A percentile compares a stretch with the other conserved stretches of the same genome.
These are phyloP conservation scores for Nemania serpens DNA, from an alignment of 2,329 filamentous ascomycete genomes.

Conservation along the genomic window DNA sequence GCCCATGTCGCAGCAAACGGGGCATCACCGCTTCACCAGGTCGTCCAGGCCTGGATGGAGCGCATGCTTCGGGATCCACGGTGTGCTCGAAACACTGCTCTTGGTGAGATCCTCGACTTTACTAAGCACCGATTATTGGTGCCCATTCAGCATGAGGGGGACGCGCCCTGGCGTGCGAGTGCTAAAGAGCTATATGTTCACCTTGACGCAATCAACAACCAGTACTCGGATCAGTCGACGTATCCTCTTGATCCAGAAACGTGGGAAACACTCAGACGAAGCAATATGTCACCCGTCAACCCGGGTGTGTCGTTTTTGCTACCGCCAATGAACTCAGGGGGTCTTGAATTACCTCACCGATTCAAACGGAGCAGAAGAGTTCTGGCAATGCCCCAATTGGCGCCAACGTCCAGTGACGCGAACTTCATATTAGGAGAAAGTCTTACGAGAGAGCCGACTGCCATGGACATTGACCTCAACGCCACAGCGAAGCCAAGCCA, in stretches of 20 bases:
- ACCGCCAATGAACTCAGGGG: background rate
- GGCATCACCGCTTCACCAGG: background rate
- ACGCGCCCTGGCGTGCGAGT: background rate
- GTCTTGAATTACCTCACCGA: background rate
- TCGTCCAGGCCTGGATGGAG: background rate
- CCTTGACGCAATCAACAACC: background rate
- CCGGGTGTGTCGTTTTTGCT: background rate
- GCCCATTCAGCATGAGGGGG: background rate
- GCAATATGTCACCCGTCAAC: background rate
- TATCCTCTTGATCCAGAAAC: background rate
- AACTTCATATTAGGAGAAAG: background rate
- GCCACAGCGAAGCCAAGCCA: background rate
- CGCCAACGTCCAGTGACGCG: background rate
- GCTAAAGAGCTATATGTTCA: background rate
- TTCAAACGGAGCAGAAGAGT: background rate
- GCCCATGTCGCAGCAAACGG: background rate
- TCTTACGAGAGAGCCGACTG: background rate
- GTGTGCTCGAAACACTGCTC: slow-evolving; percentile 3
- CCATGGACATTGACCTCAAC: background rate
- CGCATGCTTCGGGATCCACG: slow-evolving; percentile 1
- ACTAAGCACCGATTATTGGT: slow-evolving; percentile 1
- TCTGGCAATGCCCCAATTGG: background rate
- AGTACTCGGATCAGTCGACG: background rate
- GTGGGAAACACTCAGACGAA: background rate
- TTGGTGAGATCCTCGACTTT: background rate